Base-by-base conservation (phyloP, 1,284 basidiomycete species). In the Clitocybe nebularis region DNA sequence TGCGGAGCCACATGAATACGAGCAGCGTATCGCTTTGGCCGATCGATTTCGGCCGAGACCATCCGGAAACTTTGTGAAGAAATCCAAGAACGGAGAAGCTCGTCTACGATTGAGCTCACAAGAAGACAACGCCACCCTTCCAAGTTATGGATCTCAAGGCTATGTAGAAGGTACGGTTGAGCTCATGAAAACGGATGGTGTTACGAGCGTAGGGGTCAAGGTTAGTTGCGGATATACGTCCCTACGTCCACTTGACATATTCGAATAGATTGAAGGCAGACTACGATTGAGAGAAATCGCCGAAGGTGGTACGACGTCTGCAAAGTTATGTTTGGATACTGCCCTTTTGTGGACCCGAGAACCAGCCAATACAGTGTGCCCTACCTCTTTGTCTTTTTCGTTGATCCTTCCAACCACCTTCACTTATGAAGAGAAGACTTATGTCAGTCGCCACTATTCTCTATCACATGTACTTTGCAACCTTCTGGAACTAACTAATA, bases 161-260 rank as follows among this genome's bases (percentile, higher is more conserved):
- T 55, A 61, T 23, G 68, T 87, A 10, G 73, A 78, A 51, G 84
- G 85, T 7, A 61, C 56, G 1, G 63, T 88, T 13, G 74, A 80
- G 20, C 53, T 86, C 17, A 52, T 59, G 38, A 84, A 79, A 61
- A 60, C 68, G 1, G 78, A 81, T 8, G 71, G 71, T 19, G 61
- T 86, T 19, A 68, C 67, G 2, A 73, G 71, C 21, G 79, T 88
- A 21, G 81, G 84, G 49, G 70, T 82, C 34, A 79, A 82, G 69
- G 84, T 76, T 47, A 25, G 21, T 35, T 39, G 8, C 30, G 22
- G 19, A 5, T 19, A 4, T 10, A 10, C 4, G 14, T 28, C 24
- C 22, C 25, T 24, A 20, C 13, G 20, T 10, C 23, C 11, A 10
- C 17, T 34, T 42, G 35, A 43, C 30, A 11, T 19, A 20, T 28